Percentiles rank a stretch among this genome's conserved stretches.
These are phyloP conservation scores for Pleomassaria siparia DNA, from an alignment of 2,329 filamentous ascomycete species.

Conservation along the genomic window DNA sequence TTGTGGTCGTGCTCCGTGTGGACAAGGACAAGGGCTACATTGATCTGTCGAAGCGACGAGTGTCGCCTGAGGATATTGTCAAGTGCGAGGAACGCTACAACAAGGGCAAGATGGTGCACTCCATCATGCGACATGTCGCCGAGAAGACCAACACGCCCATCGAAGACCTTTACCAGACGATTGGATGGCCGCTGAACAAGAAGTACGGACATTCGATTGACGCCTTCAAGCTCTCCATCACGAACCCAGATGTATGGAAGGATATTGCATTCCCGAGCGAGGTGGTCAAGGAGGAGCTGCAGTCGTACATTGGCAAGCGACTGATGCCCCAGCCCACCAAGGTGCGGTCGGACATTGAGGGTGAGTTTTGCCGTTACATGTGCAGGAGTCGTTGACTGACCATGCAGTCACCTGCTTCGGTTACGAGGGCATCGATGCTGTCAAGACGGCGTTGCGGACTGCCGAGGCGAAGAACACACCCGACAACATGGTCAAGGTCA, in stretches of 20 bases:
- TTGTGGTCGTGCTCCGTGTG: conserved; percentile 96
- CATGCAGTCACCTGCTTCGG: conserved; percentile 54
- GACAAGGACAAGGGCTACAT: conserved; percentile 99
- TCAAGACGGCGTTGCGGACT: conserved; percentile 87
- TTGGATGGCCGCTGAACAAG: conserved; percentile 96
- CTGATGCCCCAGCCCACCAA: conserved; percentile 98
- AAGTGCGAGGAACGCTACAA: conserved; percentile 99
- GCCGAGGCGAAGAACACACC: conserved; percentile 91
- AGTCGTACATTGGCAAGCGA: conserved; percentile 94
- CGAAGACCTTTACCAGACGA: conserved; percentile 88
- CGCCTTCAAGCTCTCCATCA: conserved; percentile 98
- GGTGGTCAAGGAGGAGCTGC: conserved; percentile 82
- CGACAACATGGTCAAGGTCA: conserved; percentile 95
- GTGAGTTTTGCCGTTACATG: conserved; percentile 62
- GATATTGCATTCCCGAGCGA: conserved; percentile 88
- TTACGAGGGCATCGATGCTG: conserved; percentile 97
- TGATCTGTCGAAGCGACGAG: conserved; percentile 96
- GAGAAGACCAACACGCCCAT: conserved; percentile 96
- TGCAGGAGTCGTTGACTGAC: conserved; percentile 9
- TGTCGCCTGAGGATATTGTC: conserved; percentile 94
- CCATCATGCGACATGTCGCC: conserved; percentile 97
- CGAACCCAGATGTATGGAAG: conserved; percentile 95
- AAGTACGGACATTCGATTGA: conserved; percentile 96
- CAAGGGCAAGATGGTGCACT: conserved; percentile 99
- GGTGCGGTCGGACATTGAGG: conserved; percentile 92